Evolutionary conservation across 371 early-diverging fungal genomes (phyloP), one percentile per base, ranked within the genome.

Genomic region (Lichtheimia ramosa): DNA sequence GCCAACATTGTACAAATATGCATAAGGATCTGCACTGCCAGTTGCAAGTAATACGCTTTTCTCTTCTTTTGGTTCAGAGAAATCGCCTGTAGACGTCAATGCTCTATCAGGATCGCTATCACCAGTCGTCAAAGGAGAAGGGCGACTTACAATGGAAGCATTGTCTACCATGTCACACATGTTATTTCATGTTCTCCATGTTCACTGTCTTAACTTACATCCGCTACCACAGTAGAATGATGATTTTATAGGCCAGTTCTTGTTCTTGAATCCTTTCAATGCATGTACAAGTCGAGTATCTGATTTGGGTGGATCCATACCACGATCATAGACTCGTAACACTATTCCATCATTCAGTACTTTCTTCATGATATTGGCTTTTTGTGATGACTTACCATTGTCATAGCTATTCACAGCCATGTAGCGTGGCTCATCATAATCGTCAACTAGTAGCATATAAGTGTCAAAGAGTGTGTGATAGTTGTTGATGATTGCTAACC

Each of bases 371-470:
- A 39, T 34, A 6, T 34, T 5, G 18, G 34, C 2, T 43, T 16
- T 5, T n/a, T 14, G 8, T 24, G 21, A 18, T 10, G 14, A 43
- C 74, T 52, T 78, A 91, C 93, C 83, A 68, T 93, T 93, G 64
- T 95, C 95, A 51, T 93, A 95, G 62, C 91, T 88, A 59, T 95
- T 95, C 20, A 90, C 86, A 15, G 92, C 91, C 77, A 94, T 80
- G 68, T 89, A 90, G 42, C 92, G 73, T 12, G 90, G 88, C 59
- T 92, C 92, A 59, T 90, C 91, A 21, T 91, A 90, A 43, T 84
- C 86, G 51, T 79, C 66, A 51, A 79, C 82, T 71, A 73, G 54
- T 28, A 56, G 13, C 15, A 25, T n/a, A 21, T 43, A 20, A 53
- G 28, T 10, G 34, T 51, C 23, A 58, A 51, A 40, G 16, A 52